A percentile compares a stretch with the other conserved stretches of the same genome.
These are phyloP conservation scores for Heterobasidion annosum DNA, from an alignment of 1,284 basidiomycete species.

Conservation along the genomic window DNA sequence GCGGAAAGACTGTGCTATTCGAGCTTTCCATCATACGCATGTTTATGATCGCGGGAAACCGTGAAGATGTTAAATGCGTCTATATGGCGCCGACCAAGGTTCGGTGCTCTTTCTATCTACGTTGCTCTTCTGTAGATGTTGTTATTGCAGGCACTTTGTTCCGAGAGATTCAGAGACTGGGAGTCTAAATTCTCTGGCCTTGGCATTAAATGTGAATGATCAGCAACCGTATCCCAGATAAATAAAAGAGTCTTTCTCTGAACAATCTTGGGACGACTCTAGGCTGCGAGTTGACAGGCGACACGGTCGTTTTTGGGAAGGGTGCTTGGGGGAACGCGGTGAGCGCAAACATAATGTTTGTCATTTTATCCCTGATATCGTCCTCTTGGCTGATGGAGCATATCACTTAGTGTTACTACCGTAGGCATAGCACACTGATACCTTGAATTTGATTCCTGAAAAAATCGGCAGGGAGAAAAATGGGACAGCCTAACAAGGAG, in stretches of 20 bases:
- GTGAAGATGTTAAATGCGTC: conserved; percentile 57
- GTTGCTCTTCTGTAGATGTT: not conserved
- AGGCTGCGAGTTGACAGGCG: conserved; percentile 91
- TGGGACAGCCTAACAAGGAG: conserved; percentile 88
- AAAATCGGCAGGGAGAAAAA: conserved; percentile 72
- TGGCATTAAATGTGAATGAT: conserved; percentile 61
- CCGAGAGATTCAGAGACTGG: conserved; percentile 85
- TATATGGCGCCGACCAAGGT: conserved; percentile 96
- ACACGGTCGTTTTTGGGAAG: conserved; percentile 59
- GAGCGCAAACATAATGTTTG: conserved; percentile 69
- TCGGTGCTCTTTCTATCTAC: conserved; percentile 1
- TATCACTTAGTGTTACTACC: conserved; percentile 59
- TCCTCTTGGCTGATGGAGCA: not conserved
- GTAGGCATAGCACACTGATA: conserved; percentile 25
- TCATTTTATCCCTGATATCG: not conserved
- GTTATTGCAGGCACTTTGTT: conserved; percentile 67
- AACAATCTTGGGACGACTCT: not conserved
- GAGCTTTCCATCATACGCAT: conserved; percentile 84
- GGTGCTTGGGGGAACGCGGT: conserved; percentile 66
- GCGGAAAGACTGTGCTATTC: conserved; percentile 91
- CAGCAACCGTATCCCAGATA: not conserved
- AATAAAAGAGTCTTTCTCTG: too few species aligned
- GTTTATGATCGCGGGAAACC: conserved; percentile 38
- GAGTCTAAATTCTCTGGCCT: conserved; percentile 65
- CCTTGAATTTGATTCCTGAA: not conserved